Evolutionary conservation across 345 rosid species (phyloP).

Genomic region (Moringa oleifera): DNA sequence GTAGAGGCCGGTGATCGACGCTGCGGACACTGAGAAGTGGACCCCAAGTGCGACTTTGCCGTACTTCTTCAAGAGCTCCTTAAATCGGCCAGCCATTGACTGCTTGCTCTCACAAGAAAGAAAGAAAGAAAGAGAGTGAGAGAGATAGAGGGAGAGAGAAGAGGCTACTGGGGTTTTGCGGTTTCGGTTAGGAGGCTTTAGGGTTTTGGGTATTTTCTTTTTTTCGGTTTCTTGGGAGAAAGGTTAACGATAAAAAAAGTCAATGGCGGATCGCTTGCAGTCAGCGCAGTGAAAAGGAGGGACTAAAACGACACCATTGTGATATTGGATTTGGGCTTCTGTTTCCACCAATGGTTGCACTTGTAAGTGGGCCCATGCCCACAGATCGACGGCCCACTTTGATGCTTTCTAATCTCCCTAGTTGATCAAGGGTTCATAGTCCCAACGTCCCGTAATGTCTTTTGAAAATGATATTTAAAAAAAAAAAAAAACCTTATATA

Average conservation of each 20-base stretch:
- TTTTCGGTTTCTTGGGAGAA: no score
- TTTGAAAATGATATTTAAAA: no score
- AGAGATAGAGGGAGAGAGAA: neutral
- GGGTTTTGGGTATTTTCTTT: neutral
- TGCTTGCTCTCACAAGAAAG: neutral
- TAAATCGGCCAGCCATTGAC: slow-evolving; percentile 47
- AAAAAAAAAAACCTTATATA: no score
- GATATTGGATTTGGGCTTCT: no score
- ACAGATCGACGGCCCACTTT: no score
- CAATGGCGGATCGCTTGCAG: neutral
- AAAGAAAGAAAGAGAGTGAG: neutral
- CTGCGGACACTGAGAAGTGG: slow-evolving; percentile 72
- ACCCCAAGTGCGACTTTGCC: slow-evolving; percentile 89
- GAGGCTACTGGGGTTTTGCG: neutral
- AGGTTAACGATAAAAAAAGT: no score
- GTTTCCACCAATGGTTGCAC: no score
- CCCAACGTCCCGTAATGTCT: no score
- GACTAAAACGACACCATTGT: no score
- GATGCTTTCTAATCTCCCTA: no score
- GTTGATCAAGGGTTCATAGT: no score
- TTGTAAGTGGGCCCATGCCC: no score
- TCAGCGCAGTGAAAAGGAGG: neutral
- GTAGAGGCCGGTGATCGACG: slow-evolving; percentile 64
- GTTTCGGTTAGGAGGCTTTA: neutral
- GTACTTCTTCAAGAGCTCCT: slow-evolving; percentile 71